Percentiles rank a stretch among this genome's conserved stretches.
Conservation (phyloP, 2,329 filamentous ascomycete species). For the Seiridium unicorne region DNA sequence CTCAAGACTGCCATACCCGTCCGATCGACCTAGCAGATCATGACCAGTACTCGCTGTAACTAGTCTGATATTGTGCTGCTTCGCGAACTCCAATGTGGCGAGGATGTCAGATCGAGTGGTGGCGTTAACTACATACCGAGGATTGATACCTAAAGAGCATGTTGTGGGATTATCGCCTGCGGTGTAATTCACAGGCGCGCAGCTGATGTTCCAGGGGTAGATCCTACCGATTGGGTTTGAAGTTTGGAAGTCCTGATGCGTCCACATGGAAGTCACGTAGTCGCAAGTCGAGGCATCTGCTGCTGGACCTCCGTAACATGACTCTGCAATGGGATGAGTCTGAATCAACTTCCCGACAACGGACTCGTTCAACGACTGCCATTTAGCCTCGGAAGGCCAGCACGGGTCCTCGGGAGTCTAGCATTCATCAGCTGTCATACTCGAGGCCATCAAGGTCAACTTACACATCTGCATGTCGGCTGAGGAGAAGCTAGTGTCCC, state of each 20-base stretch:
- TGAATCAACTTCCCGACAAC: slow-evolving; percentile 20
- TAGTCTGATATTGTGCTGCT: slow-evolving; percentile 33
- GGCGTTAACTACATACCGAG: slow-evolving; percentile 22
- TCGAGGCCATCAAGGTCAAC: no score
- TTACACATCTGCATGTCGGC: no score
- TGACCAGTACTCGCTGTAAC: slow-evolving; percentile 43
- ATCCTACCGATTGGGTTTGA: slow-evolving; percentile 21
- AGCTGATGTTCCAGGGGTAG: slow-evolving; percentile 27
- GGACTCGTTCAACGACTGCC: neutral
- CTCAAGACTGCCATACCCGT: slow-evolving; percentile 29
- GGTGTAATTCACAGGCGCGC: slow-evolving; percentile 21
- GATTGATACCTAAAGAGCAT: slow-evolving; percentile 20
- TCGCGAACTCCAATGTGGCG: slow-evolving; percentile 12
- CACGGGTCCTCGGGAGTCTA: no score
- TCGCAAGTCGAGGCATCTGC: slow-evolving; percentile 19
- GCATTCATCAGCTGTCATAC: no score
- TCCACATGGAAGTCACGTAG: slow-evolving; percentile 20
- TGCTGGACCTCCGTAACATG: slow-evolving; percentile 20
- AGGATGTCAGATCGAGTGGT: slow-evolving; percentile 14
- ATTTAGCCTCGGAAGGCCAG: no score
- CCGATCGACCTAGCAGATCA: slow-evolving; percentile 34
- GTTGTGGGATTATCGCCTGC: slow-evolving; percentile 5
- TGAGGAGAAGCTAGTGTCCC: no score
- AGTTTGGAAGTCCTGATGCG: slow-evolving; percentile 23
- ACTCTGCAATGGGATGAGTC: slow-evolving; percentile 20